A percentile compares a stretch with the other conserved stretches of the same genome.
Evolutionary conservation across 176 grass and related monocot species (phyloP).

Genomic region (Dendrocalamus sinicus): DNA sequence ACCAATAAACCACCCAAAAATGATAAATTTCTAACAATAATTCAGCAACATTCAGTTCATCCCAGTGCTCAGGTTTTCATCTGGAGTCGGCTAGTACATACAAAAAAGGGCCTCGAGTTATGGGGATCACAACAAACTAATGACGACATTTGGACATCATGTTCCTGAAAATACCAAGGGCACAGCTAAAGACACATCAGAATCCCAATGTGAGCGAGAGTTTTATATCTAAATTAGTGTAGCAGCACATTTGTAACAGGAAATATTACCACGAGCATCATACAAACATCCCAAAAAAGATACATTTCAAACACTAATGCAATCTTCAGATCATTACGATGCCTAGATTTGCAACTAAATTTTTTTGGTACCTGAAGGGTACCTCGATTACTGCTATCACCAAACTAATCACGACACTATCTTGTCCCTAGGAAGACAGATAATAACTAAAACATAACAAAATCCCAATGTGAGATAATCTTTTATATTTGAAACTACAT

Average conservation of each 20-base stretch:
- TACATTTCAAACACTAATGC: neutral
- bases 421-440: neutral
- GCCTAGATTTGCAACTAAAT: neutral
- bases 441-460: neutral
- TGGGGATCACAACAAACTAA: neutral
- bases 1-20: neutral
- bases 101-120: neutral
- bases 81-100: neutral
- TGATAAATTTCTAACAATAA: neutral
- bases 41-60: neutral
- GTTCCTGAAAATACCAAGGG: conserved; percentile 1
- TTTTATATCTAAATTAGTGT: neutral
- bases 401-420: neutral
- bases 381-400: neutral
- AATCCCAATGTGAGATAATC: neutral
- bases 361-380: neutral
- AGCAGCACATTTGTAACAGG: neutral
- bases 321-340: conserved; percentile 22
- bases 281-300: neutral
- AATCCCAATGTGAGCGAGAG: neutral
- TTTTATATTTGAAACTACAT: neutral
- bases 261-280: neutral
- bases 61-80: neutral
- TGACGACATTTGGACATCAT: conserved; percentile 10
- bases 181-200: neutral